phyloP scores from a whole-genome alignment of 2,329 filamentous ascomycete species.

The Nothomitra cinnamomea region DNA sequence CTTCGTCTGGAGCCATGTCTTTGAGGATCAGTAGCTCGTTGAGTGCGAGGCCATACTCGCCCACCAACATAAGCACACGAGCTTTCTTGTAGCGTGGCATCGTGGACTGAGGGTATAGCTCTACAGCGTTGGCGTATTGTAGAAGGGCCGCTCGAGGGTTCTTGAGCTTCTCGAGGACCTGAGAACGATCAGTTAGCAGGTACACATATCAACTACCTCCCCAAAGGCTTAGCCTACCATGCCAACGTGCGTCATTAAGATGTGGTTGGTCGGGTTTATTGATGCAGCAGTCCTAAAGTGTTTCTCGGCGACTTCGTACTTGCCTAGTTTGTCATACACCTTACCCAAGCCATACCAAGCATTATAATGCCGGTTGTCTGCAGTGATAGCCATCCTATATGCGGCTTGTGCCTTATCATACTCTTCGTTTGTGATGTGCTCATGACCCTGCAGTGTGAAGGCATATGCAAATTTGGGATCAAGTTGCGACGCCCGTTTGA shows the following conservation, averaged over 20 bases:
- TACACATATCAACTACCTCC: too few relatives aligned
- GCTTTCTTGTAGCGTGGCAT: conserved; percentile 89
- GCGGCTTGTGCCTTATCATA: conserved; percentile 84
- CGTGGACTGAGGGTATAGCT: conserved; percentile 63
- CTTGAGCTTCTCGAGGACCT: conserved; percentile 65
- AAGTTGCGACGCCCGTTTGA: conserved; percentile 83
- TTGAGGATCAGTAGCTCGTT: conserved; percentile 76
- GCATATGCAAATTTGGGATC: conserved; percentile 87
- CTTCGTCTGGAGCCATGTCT: conserved; percentile 82
- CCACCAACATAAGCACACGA: conserved; percentile 61
- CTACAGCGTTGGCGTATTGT: conserved; percentile 68
- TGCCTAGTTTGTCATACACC: conserved; percentile 80
- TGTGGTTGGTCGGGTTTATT: conserved; percentile 88
- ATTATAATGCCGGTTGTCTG: conserved; percentile 84
- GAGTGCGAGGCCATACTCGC: conserved; percentile 53
- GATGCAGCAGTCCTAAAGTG: conserved; percentile 77
- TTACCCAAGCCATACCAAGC: conserved; percentile 83
- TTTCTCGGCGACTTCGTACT: conserved; percentile 75
- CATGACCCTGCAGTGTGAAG: conserved; percentile 88
- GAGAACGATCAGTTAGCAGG: neutral
- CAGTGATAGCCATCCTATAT: conserved; percentile 72
- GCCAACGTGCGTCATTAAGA: conserved; percentile 84
- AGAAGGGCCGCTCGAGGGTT: conserved; percentile 61
- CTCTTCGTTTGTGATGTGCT: conserved; percentile 90
- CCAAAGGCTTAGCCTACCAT: conserved; percentile 34